Evolutionary conservation across 306 rosid genomes (phyloP).

Genomic region (Arachis stenosperma): DNA sequence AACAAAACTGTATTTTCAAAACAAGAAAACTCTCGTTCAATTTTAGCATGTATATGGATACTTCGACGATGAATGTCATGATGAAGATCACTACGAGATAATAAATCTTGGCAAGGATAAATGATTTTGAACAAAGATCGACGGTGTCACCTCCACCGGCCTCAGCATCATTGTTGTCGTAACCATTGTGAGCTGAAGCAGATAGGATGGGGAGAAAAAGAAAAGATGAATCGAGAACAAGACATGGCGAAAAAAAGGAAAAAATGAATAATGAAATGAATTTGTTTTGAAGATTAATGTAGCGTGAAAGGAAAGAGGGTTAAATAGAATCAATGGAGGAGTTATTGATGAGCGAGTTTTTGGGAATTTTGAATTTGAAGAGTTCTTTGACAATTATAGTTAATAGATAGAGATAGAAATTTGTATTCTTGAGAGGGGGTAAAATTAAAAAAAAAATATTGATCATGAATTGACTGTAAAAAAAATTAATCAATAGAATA

Average conservation of each 20-base stretch:
- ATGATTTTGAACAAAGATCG: constrained; percentile 53
- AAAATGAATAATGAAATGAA: not conserved
- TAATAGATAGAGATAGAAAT: not conserved
- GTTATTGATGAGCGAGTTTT: not conserved
- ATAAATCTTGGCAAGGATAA: constrained; percentile 57
- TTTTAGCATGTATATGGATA: constrained; percentile 62
- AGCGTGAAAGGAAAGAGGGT: not conserved
- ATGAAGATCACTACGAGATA: constrained; percentile 61
- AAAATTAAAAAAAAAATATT: no score
- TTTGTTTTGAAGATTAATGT: not conserved
- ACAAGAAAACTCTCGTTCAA: constrained; percentile 76
- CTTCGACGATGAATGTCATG: constrained; percentile 61
- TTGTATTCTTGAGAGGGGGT: not conserved
- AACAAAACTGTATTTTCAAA: constrained; percentile 72
- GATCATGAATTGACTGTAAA: no score
- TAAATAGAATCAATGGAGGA: constrained; percentile 2
- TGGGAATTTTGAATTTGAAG: not conserved
- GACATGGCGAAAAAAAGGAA: not conserved
- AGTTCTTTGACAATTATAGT: not conserved
- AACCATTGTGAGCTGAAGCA: constrained; percentile 60
- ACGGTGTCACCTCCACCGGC: not conserved
- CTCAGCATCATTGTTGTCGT: constrained; percentile 25
- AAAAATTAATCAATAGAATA: no score
- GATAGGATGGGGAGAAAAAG: constrained; percentile 45
- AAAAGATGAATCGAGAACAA: not conserved